Percentiles rank a stretch among this genome's conserved stretches.
These are phyloP conservation scores for Botryotinia convoluta DNA, from an alignment of 2,329 filamentous ascomycete species.

Conservation along the genomic window DNA sequence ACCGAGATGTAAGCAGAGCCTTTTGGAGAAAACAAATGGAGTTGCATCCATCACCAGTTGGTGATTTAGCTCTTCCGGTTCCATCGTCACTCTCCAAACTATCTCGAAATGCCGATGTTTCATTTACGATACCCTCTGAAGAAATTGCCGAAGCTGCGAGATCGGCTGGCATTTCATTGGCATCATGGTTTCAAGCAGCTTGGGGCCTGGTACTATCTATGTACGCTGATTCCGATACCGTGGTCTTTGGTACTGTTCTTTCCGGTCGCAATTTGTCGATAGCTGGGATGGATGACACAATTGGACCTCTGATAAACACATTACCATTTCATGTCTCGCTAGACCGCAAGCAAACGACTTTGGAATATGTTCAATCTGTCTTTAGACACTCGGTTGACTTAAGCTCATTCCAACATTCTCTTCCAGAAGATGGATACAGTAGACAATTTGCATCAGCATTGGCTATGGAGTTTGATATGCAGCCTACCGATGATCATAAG, in stretches of 20 bases:
- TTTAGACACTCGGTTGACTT: conserved; percentile 17
- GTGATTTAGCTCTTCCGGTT: not conserved
- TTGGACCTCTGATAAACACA: conserved; percentile 37
- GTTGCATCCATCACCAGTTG: not conserved
- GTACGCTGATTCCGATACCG: conserved; percentile 37
- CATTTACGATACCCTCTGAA: conserved; percentile 18
- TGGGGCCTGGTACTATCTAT: conserved; percentile 40
- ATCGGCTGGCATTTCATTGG: conserved; percentile 13
- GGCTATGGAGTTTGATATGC: conserved; percentile 10
- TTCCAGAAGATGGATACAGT: conserved; percentile 20
- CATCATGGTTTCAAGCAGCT: conserved; percentile 36
- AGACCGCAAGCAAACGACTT: not conserved
- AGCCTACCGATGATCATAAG: not conserved
- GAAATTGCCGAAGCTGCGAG: not conserved
- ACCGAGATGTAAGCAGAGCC: not conserved
- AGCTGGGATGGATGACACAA: conserved; percentile 31
- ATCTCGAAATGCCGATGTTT: conserved; percentile 1
- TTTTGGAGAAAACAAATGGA: conserved; percentile 20
- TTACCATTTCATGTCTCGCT: conserved; percentile 19
- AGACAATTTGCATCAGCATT: conserved; percentile 15
- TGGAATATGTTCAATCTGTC: conserved; percentile 18
- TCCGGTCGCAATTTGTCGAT: conserved; percentile 40
- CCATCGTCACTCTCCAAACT: not conserved
- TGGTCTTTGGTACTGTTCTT: conserved; percentile 41
- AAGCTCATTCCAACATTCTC: conserved; percentile 15